Evolutionary conservation across 495 filamentous ascomycete species (phyloP).

Genomic region (Aspergillus asperescens): DNA sequence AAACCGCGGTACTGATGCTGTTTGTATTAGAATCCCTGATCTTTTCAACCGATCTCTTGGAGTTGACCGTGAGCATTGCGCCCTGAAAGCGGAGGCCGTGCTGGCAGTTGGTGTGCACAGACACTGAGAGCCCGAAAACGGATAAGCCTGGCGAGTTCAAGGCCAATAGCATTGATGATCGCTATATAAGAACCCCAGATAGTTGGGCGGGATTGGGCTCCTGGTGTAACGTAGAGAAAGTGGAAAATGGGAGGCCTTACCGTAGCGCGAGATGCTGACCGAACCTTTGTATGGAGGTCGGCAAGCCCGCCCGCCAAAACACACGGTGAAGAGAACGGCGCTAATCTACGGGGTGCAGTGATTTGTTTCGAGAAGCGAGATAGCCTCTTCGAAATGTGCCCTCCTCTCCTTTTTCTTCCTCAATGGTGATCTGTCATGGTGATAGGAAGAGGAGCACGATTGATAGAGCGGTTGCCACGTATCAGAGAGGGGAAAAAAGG

Average conservation of each 20-base stretch:
- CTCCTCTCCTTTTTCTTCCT: neutral
- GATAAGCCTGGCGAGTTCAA: neutral
- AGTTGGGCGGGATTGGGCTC: neutral
- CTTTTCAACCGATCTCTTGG: neutral
- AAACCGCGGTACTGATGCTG: too few species aligned
- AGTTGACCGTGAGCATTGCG: neutral
- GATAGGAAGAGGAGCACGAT: neutral
- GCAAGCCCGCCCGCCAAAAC: neutral
- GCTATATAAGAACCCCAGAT: constrained; percentile 1
- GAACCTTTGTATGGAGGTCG: constrained; percentile 3
- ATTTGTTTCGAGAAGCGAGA: neutral
- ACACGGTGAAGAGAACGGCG: constrained; percentile 5
- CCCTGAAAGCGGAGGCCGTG: neutral
- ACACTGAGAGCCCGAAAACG: neutral
- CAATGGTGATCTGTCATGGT: neutral
- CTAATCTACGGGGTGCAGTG: neutral
- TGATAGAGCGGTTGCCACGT: constrained; percentile 1
- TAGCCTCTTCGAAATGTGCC: neutral
- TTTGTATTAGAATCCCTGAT: neutral
- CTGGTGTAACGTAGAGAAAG: constrained; percentile 1
- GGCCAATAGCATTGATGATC: constrained; percentile 5
- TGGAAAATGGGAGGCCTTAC: constrained; percentile 9
- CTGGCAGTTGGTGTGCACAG: neutral
- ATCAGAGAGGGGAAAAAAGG: neutral
- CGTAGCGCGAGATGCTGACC: constrained; percentile 1